Evolutionary conservation across 1,139 yeast genomes (phyloP).

Genomic region (Kodamaea derodonti): DNA sequence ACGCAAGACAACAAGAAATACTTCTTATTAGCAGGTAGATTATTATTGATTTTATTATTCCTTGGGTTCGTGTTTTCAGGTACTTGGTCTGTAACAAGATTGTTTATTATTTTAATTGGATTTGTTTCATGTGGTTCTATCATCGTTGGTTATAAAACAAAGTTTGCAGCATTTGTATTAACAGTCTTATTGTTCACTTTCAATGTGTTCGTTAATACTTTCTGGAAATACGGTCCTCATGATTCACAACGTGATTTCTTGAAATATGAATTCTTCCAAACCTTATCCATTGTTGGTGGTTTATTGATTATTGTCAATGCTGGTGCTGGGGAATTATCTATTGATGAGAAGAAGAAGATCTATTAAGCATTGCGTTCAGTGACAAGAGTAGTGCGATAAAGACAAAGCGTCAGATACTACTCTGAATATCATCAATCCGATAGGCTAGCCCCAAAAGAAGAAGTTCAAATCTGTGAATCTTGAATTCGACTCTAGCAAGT

Average conservation of each 20-base stretch:
- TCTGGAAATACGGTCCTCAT: constrained; percentile 72
- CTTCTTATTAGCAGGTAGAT: constrained; percentile 83
- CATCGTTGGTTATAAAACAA: constrained; percentile 90
- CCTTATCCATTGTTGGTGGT: constrained; percentile 93
- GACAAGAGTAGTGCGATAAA: too few relatives aligned
- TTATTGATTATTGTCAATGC: constrained; percentile 85
- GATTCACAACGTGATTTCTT: constrained; percentile 85
- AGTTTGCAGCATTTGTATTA: constrained; percentile 77
- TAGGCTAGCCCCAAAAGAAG: too few relatives aligned
- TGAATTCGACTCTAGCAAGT: too few relatives aligned
- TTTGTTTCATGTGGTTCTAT: constrained; percentile 72
- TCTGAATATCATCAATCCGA: too few relatives aligned
- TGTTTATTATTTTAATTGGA: constrained; percentile 68
- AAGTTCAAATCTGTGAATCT: too few relatives aligned
- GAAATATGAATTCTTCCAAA: constrained; percentile 92
- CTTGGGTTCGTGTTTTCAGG: constrained; percentile 81
- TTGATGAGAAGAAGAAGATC: constrained; percentile 95
- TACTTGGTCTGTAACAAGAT: constrained; percentile 65
- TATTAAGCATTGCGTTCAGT: too few relatives aligned
- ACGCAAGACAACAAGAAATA: constrained; percentile 85
- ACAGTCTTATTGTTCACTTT: constrained; percentile 71
- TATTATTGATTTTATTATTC: constrained; percentile 79
- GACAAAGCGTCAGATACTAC: too few relatives aligned
- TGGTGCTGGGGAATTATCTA: constrained; percentile 92
- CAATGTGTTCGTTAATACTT: constrained; percentile 79